Conservation (phyloP, 441 rosid species). For the Gossypium laxum region DNA sequence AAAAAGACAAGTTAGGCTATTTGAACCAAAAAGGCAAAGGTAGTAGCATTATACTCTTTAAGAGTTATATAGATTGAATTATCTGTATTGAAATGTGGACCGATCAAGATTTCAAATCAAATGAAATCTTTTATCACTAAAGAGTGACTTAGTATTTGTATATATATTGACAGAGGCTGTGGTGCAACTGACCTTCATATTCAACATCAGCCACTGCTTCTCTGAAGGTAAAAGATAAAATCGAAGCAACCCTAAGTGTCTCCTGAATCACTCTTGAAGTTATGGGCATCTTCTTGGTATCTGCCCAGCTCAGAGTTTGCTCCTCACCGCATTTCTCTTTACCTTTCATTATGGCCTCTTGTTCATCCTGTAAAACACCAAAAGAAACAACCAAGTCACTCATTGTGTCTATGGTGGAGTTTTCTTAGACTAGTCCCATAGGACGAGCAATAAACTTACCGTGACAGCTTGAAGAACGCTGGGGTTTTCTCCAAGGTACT, state of each 20-base stretch:
- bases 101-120: too few species aligned
- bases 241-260: conserved; percentile 76
- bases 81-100: too few species aligned
- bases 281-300: conserved; percentile 78
- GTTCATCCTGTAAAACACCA: conserved; percentile 55
- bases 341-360: conserved; percentile 45
- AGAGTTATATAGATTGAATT: too few species aligned
- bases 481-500: conserved; percentile 76
- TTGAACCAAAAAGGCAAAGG: background rate
- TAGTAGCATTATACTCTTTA: background rate
- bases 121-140: too few species aligned
- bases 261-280: conserved; percentile 85
- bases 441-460: conserved; percentile 31
- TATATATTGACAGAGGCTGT: background rate
- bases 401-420: background rate
- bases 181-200: conserved; percentile 44
- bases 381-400: conserved; percentile 3
- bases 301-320: conserved; percentile 49
- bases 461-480: conserved; percentile 71
- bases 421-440: background rate
- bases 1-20: background rate
- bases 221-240: conserved; percentile 83
- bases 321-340: conserved; percentile 33
- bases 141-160: too few species aligned
- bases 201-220: conserved; percentile 95